Percentiles rank a stretch among this genome's conserved stretches.
These are phyloP conservation scores for Tolypocladium sp. DNA, from an alignment of 2,329 filamentous ascomycete genomes.

Conservation along the genomic window DNA sequence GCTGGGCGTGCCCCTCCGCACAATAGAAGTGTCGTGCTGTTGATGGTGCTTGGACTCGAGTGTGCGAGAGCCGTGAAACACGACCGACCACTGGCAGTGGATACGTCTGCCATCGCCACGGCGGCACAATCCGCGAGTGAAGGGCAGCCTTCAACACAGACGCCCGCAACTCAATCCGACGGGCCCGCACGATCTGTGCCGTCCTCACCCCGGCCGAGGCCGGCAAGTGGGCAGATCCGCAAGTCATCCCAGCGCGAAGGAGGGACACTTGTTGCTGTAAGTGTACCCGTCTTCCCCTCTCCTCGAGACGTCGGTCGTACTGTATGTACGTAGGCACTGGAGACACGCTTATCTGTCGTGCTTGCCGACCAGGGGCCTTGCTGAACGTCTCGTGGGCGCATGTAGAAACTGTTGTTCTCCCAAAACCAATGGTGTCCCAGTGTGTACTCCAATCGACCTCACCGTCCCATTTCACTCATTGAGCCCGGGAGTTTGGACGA, in stretches of 20 bases:
- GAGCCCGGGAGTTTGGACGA: neutral
- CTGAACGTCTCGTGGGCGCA: neutral
- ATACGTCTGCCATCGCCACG: neutral
- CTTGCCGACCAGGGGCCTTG: neutral
- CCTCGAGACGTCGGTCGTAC: neutral
- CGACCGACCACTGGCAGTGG: neutral
- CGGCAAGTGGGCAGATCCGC: neutral
- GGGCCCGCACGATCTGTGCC: neutral
- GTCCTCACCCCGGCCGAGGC: neutral
- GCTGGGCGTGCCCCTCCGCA: neutral
- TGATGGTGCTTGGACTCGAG: neutral
- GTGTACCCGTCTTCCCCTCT: neutral
- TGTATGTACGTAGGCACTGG: neutral
- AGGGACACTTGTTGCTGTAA: neutral
- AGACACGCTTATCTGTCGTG: neutral
- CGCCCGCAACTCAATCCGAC: neutral
- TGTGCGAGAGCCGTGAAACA: neutral
- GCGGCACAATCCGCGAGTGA: neutral
- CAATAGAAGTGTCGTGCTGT: neutral
- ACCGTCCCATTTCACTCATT: neutral
- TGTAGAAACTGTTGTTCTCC: neutral
- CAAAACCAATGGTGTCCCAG: neutral
- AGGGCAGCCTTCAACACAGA: neutral
- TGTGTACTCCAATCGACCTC: neutral
- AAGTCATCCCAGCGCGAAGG: neutral